A percentile compares a stretch with the other conserved stretches of the same genome.
phyloP scores from a whole-genome alignment of 352 stramenopile genomes.

The Aphanomyces astaci region DNA sequence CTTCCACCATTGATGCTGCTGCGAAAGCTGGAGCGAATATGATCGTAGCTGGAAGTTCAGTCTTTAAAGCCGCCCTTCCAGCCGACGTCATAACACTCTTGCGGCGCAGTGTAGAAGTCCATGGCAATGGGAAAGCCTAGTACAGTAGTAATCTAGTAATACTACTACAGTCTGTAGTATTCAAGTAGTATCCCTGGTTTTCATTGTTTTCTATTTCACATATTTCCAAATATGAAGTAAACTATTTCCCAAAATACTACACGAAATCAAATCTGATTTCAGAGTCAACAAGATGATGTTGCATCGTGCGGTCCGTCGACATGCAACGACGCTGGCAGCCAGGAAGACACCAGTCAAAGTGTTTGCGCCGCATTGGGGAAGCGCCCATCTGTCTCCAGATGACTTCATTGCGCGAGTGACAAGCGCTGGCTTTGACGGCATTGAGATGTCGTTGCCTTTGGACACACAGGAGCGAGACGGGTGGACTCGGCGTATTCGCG shows the following conservation, averaged over 20 bases:
- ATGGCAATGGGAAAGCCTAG: slow-evolving; percentile 65
- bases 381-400: slow-evolving; percentile 1
- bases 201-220: not conserved
- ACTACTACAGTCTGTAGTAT: not conserved
- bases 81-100: slow-evolving; percentile 67
- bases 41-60: slow-evolving; percentile 93
- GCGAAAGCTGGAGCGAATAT: slow-evolving; percentile 94
- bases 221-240: too few species aligned
- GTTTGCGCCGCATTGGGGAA: slow-evolving; percentile 22
- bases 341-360: not conserved
- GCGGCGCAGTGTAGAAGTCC: slow-evolving; percentile 72
- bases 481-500: slow-evolving; percentile 8
- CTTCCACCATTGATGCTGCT: slow-evolving; percentile 89
- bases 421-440: slow-evolving; percentile 18
- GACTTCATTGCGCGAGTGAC: slow-evolving; percentile 6
- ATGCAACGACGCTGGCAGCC: not conserved
- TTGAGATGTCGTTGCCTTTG: slow-evolving; percentile 22
- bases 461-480: not conserved
- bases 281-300: too few species aligned
- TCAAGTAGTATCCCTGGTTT: too few species aligned
- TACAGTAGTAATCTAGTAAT: too few species aligned
- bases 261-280: too few species aligned
- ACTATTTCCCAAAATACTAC: too few species aligned
- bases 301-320: too few species aligned
- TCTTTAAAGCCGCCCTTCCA: slow-evolving; percentile 82